Evolutionary conservation across 208 protist species (phyloP), one percentile per base, ranked within the genome.

Genomic region (Balamuthia mandrillaris): DNA sequence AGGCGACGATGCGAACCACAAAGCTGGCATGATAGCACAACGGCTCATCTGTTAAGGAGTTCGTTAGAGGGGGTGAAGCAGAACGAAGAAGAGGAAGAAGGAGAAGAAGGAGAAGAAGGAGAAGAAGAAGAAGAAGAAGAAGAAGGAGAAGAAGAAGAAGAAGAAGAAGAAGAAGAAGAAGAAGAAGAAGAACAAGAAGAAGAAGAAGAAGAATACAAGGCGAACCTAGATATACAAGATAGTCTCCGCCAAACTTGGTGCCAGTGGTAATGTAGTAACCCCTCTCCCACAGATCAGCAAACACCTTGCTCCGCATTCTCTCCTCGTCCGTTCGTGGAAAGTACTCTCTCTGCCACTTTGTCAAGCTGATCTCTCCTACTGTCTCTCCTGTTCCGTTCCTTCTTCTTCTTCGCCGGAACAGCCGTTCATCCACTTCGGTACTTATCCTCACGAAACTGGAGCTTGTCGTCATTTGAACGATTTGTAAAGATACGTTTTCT

Each of bases 191-290:
- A 42, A 37, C 60, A 41, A 0, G 24, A 4, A 16, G 29, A 21
- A 24, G 7, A 42, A 21, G 35, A 27, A 39, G 1, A 68, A 21
- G 35, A 5, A 37, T 9, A 3, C 4, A 6, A 7, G 3, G 14
- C 6, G 24, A 29, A 81, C 74, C 74, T 0, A 54, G 52, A n/a
- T 82, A 82, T 12, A 82, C 74, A 27, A 82, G 74, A 27, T 66
- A 82, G 74, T 82, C 74, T 33, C 74, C 74, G 37, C 74, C 74
- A 18, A 82, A 82, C 52, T 82, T 82, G 52, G 21, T 27, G 52
- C 74, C 74, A 3, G 74, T 51, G 0, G 74, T 33, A 39, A 82
- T 29, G 74, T 60, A 60, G 52, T 16, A 82, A 27, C 14, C 42
- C 6, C 74, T 12, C 7, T 21, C 39, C 51, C 74, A 65, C 5